Evolutionary conservation across 352 stramenopile species (phyloP).

Genomic region (Peronospora belbahrii): DNA sequence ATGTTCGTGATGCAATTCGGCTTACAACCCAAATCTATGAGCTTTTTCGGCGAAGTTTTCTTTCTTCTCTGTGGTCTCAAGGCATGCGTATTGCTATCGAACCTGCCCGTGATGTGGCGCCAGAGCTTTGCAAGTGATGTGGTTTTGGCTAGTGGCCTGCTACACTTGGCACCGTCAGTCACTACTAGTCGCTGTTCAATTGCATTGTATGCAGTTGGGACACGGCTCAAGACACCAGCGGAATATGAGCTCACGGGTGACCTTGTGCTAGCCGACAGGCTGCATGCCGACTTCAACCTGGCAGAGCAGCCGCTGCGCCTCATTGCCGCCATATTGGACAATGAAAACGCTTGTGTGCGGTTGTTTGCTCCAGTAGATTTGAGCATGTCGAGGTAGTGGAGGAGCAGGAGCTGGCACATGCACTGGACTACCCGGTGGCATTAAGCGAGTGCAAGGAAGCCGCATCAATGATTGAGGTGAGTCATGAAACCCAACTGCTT

Average conservation of each 20-base stretch:
- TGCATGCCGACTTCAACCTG: conserved; percentile 19
- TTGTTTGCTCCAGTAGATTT: not conserved
- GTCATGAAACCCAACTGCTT: not conserved
- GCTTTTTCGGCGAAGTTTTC: conserved; percentile 68
- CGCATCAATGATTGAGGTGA: conserved; percentile 57
- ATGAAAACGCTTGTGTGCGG: not conserved
- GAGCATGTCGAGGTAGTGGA: conserved; percentile 4
- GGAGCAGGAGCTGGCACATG: conserved; percentile 33
- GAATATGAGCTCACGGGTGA: conserved; percentile 41
- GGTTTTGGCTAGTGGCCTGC: conserved; percentile 29
- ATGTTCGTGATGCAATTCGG: conserved; percentile 19
- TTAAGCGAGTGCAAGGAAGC: conserved; percentile 42
- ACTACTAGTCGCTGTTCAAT: not conserved
- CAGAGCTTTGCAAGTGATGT: conserved; percentile 36
- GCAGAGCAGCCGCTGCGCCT: conserved; percentile 21
- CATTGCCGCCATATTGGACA: not conserved
- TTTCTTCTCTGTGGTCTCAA: conserved; percentile 61
- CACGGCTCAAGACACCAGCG: conserved; percentile 34
- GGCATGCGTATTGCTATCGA: conserved; percentile 56
- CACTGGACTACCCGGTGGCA: conserved; percentile 59
- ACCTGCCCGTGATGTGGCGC: conserved; percentile 42
- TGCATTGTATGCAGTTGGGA: conserved; percentile 19
- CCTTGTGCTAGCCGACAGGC: conserved; percentile 36
- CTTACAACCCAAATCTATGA: conserved; percentile 42
- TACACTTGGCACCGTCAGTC: conserved; percentile 5